Percentiles rank a stretch among this genome's conserved stretches.
These are phyloP conservation scores for Coriolopsis trogii DNA, from an alignment of 1,284 basidiomycete species.

Conservation along the genomic window DNA sequence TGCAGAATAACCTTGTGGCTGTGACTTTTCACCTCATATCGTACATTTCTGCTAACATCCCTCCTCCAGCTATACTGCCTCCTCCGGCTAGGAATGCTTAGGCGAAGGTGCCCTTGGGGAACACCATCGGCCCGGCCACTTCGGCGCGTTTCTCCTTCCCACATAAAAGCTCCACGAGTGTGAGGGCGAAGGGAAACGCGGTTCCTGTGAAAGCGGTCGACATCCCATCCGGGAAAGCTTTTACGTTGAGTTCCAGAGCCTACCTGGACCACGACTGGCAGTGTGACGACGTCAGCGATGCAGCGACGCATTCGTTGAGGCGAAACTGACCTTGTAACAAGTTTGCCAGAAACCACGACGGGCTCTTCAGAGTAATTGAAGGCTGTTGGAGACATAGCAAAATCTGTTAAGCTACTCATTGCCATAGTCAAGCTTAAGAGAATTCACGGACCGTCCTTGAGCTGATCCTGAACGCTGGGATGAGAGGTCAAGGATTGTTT, in stretches of 20 bases:
- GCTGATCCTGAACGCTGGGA: slow-evolving; percentile 68
- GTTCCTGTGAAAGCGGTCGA: slow-evolving; percentile 53
- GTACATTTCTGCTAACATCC: not conserved
- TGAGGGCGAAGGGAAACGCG: slow-evolving; percentile 38
- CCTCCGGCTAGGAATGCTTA: slow-evolving; percentile 9
- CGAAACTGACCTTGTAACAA: slow-evolving; percentile 70
- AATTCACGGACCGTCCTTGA: slow-evolving; percentile 67
- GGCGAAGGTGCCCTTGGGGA: slow-evolving; percentile 55
- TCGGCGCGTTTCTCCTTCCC: slow-evolving; percentile 70
- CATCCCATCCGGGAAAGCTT: not conserved
- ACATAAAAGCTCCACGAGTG: slow-evolving; percentile 37
- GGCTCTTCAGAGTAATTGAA: slow-evolving; percentile 80
- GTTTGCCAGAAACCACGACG: slow-evolving; percentile 75
- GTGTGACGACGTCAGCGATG: not conserved
- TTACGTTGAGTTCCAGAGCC: no score
- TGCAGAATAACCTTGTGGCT: no score
- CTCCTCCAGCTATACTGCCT: not conserved
- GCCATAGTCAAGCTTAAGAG: slow-evolving; percentile 33
- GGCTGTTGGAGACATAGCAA: slow-evolving; percentile 40
- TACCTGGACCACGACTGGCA: slow-evolving; percentile 78
- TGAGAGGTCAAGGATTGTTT: slow-evolving; percentile 78
- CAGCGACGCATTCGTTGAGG: not conserved
- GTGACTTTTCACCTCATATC: not conserved
- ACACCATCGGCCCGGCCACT: slow-evolving; percentile 77
- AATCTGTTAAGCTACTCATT: not conserved